phyloP scores from a whole-genome alignment of 129 eudicot species.

The Helichrysum umbraculigerum region DNA sequence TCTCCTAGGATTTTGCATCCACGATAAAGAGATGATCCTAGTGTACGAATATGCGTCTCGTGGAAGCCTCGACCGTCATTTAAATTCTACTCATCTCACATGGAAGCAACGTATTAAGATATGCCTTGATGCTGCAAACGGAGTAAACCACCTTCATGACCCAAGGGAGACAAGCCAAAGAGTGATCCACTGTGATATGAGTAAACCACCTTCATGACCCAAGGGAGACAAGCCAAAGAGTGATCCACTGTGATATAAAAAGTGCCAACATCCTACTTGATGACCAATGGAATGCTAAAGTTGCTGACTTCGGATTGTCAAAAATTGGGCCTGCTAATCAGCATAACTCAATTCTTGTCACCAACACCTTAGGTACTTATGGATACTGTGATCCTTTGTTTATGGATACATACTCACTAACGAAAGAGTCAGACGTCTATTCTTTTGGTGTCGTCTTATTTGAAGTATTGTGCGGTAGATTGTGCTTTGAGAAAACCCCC shows the following conservation, averaged over 20 bases:
- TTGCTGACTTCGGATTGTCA: too few species aligned
- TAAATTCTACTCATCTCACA: background rate
- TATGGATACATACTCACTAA: background rate
- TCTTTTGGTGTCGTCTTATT: slow-evolving; percentile 24
- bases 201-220: too few species aligned
- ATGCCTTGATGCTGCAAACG: too few species aligned
- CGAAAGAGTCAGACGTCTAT: slow-evolving; percentile 17
- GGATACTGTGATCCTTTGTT: slow-evolving; percentile 13
- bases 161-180: background rate
- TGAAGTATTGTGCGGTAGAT: slow-evolving; percentile 18
- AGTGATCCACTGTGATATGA: too few species aligned
- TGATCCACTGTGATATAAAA: slow-evolving; percentile 12
- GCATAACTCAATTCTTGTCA: background rate
- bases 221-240: background rate
- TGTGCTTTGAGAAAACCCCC: background rate
- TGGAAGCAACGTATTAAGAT: slow-evolving; percentile 12
- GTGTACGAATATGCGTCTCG: background rate
- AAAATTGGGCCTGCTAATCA: slow-evolving; percentile 18
- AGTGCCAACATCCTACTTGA: too few species aligned
- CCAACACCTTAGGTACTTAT: background rate
- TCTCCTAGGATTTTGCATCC: background rate
- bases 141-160: too few species aligned
- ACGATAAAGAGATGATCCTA: background rate
- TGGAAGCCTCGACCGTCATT: slow-evolving; percentile 4
- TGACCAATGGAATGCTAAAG: too few species aligned